Evolutionary conservation across 768 basidiomycete species (phyloP).

Genomic region (Cystoderma amianthinum): DNA sequence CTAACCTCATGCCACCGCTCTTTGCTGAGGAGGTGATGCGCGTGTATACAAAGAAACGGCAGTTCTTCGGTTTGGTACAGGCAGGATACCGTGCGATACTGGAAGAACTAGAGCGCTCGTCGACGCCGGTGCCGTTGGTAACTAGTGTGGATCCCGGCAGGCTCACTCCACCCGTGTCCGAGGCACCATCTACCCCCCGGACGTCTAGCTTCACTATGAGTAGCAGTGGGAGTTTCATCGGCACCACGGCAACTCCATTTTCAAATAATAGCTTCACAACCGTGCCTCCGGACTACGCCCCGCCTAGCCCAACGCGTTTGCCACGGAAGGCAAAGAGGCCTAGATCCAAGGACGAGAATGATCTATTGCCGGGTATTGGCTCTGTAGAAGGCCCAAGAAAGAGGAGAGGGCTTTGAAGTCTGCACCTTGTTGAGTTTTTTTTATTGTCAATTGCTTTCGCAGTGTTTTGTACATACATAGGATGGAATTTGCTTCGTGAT

Average conservation of each 20-base stretch:
- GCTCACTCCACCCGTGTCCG: constrained; percentile 26
- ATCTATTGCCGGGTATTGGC: not conserved
- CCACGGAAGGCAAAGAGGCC: constrained; percentile 5
- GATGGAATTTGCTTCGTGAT: constrained; percentile 1
- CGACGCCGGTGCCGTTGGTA: not conserved
- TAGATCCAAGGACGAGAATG: not conserved
- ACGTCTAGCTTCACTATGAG: constrained; percentile 17
- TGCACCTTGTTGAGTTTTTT: not conserved
- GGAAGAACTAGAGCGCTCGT: constrained; percentile 7
- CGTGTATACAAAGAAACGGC: constrained; percentile 59
- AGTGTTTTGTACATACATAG: not conserved
- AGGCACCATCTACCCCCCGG: constrained; percentile 30
- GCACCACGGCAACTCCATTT: constrained; percentile 15
- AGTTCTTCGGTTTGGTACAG: constrained; percentile 58
- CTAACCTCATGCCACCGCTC: constrained; percentile 52
- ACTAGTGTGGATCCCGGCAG: constrained; percentile 1
- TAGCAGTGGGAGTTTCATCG: constrained; percentile 6
- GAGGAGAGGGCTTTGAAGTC: not conserved
- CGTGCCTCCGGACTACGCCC: constrained; percentile 28
- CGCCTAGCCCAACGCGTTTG: constrained; percentile 22
- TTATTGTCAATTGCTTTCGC: not conserved
- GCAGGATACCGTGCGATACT: constrained; percentile 51
- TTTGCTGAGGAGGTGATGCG: constrained; percentile 69
- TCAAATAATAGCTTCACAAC: constrained; percentile 41
- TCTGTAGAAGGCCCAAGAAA: not conserved